Evolutionary conservation across 768 basidiomycete species (phyloP).

Genomic region (Hydnomerulius pinastri): DNA sequence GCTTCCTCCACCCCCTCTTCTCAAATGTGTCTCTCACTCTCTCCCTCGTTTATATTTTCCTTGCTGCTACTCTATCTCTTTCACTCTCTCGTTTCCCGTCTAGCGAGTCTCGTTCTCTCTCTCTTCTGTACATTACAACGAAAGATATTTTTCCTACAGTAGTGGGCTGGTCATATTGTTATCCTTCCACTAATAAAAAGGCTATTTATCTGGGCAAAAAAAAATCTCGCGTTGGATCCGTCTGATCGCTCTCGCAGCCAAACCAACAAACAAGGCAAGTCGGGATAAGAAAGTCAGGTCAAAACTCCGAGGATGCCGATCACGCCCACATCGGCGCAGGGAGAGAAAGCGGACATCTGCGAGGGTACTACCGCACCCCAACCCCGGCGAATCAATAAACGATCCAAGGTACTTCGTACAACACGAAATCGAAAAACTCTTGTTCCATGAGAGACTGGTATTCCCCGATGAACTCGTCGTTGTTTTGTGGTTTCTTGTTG

Average conservation of each 20-base stretch:
- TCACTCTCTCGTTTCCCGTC: conserved; percentile 22
- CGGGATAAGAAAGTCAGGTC: not conserved
- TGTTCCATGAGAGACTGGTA: conserved; percentile 93
- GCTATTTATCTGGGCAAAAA: conserved; percentile 31
- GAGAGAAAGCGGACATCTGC: not conserved
- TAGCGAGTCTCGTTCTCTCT: conserved; percentile 17
- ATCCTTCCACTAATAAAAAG: conserved; percentile 58
- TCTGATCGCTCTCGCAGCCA: not conserved
- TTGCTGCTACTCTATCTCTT: conserved; percentile 26
- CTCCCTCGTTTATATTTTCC: conserved; percentile 20
- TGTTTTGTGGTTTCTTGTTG: conserved; percentile 36
- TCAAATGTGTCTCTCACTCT: conserved; percentile 14
- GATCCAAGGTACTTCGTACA: conserved; percentile 94
- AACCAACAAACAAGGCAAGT: not conserved
- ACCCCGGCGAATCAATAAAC: conserved; percentile 45
- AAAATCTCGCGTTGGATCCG: conserved; percentile 1
- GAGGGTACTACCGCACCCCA: not conserved
- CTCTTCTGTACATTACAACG: conserved; percentile 42
- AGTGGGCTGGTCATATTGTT: conserved; percentile 62
- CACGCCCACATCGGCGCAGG: not conserved
- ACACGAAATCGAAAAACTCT: conserved; percentile 93
- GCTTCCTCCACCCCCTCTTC: conserved; percentile 17
- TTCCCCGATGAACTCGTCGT: conserved; percentile 83
- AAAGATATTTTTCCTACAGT: conserved; percentile 50
- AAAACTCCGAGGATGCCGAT: not conserved